Evolutionary conservation across 148 eudicot species (phyloP).

Genomic region (Arbutus unedo): DNA sequence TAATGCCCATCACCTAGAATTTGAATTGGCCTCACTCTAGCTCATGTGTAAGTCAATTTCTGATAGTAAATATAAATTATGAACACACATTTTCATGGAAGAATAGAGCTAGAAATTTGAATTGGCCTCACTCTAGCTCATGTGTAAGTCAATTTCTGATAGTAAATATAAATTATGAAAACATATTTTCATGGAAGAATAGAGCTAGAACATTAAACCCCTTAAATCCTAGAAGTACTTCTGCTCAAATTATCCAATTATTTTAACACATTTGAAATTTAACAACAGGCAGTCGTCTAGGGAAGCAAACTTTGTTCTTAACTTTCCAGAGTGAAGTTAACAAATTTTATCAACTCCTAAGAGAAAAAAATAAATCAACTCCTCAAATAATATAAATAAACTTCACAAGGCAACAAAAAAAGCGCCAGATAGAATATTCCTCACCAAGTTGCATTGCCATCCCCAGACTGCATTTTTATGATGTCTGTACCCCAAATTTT

Average conservation of each 20-base stretch:
- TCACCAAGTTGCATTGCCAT: conserved; percentile 70
- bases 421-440: conserved; percentile 19
- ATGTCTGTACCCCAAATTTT: conserved; percentile 79
- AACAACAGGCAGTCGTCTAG: not conserved
- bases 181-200: not conserved
- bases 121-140: not conserved
- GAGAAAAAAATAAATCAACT: not conserved
- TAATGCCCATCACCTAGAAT: not conserved
- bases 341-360: not conserved
- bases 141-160: not conserved
- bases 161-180: not conserved
- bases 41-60: not conserved
- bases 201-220: not conserved
- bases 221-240: not conserved
- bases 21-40: not conserved
- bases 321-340: not conserved
- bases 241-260: not conserved
- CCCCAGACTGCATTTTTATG: conserved; percentile 43
- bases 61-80: not conserved
- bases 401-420: not conserved
- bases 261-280: not conserved
- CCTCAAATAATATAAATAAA: not conserved
- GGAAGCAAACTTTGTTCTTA: not conserved
- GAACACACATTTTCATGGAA: not conserved
- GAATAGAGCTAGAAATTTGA: not conserved